A percentile compares a stretch with the other conserved stretches of the same genome.
phyloP scores from a whole-genome alignment of 2,329 filamentous ascomycete species.

The Exophiala aquamarina region DNA sequence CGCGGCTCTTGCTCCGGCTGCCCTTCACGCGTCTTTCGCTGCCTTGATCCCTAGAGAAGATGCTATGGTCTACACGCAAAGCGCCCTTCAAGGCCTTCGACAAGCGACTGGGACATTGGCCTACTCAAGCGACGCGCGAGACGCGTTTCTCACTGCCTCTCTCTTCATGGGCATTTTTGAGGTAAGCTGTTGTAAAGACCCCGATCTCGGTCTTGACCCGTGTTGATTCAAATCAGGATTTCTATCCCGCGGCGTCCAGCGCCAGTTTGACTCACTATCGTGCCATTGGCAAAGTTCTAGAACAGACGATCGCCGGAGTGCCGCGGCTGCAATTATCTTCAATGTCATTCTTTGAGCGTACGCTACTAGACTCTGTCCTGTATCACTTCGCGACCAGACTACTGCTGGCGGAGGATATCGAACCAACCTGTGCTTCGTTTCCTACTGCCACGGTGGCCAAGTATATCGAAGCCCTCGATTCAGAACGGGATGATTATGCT shows the following conservation, averaged over 20 bases:
- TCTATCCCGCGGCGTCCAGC: constrained; percentile 15
- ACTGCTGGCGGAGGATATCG: constrained; percentile 19
- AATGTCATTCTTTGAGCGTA: constrained; percentile 16
- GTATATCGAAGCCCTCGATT: constrained; percentile 20
- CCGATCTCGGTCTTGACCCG: background rate
- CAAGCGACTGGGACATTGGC: constrained; percentile 7
- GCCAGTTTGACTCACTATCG: constrained; percentile 19
- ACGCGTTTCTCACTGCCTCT: constrained; percentile 20
- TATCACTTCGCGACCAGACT: constrained; percentile 23
- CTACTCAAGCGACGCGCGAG: background rate
- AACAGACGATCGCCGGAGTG: constrained; percentile 11
- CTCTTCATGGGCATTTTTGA: constrained; percentile 23
- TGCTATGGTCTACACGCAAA: constrained; percentile 21
- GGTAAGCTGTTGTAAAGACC: constrained; percentile 2
- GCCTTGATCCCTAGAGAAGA: constrained; percentile 20
- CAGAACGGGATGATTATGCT: background rate
- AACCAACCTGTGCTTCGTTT: constrained; percentile 15
- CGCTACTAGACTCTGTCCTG: constrained; percentile 19
- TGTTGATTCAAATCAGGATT: constrained; percentile 16
- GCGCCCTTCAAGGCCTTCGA: constrained; percentile 18
- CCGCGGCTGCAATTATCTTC: constrained; percentile 11
- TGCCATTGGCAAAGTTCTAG: constrained; percentile 18
- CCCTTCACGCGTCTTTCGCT: constrained; percentile 20
- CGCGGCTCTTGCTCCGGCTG: constrained; percentile 20
- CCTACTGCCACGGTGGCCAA: constrained; percentile 14